These are phyloP conservation scores for Oryza coarctata DNA, from an alignment of 176 grass and related monocot species.

Conservation along the genomic window DNA sequence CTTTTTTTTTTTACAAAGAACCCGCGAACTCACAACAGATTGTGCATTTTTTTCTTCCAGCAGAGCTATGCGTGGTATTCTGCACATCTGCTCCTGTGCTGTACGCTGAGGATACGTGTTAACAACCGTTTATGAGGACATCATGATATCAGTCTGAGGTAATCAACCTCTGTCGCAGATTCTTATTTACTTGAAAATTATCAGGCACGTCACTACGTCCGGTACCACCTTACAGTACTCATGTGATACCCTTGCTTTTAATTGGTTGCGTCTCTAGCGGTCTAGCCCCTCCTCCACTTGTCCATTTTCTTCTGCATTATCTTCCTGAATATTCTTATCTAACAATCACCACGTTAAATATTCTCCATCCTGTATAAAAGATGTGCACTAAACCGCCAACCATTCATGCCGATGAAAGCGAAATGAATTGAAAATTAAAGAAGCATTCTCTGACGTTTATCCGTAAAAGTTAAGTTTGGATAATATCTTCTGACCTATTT, in stretches of 20 bases:
- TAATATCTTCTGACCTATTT: slow-evolving; percentile 7
- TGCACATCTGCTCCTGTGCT: neutral
- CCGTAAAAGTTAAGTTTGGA: neutral
- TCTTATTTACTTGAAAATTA: slow-evolving; percentile 34
- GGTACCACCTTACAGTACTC: slow-evolving; percentile 23
- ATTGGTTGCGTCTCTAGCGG: slow-evolving; percentile 14
- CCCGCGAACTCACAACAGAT: neutral
- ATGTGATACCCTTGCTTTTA: slow-evolving; percentile 31
- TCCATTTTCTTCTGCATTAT: slow-evolving; percentile 15
- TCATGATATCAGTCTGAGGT: slow-evolving; percentile 38
- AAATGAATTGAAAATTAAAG: neutral
- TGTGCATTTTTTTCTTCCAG: neutral
- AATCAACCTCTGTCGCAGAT: slow-evolving; percentile 38
- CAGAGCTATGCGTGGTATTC: neutral
- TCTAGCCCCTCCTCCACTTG: slow-evolving; percentile 8
- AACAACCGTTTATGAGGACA: slow-evolving; percentile 4
- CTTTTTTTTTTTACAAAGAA: neutral
- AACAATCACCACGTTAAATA: neutral
- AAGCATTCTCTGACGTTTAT: neutral
- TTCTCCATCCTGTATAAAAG: neutral
- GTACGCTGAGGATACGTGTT: neutral
- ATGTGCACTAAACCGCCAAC: neutral
- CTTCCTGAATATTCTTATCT: slow-evolving; percentile 3
- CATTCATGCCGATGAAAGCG: slow-evolving; percentile 4
- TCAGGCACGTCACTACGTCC: slow-evolving; percentile 25